Evolutionary conservation across 306 rosid species (phyloP), one percentile per base, ranked within the genome.

Genomic region (Malus orientalis): DNA sequence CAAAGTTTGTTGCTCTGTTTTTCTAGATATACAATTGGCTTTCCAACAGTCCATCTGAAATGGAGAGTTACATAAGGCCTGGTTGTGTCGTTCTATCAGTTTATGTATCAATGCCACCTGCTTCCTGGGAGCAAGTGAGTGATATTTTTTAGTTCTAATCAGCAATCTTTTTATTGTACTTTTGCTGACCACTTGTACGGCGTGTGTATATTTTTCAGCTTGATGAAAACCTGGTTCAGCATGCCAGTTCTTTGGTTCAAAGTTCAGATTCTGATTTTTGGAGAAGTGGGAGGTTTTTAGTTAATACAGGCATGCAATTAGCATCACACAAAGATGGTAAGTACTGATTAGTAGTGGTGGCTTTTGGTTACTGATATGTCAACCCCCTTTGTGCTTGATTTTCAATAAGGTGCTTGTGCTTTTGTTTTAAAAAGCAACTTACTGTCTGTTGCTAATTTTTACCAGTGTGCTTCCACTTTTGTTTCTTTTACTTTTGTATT

Each of bases 1-100:
- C 66, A 44, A 6, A 29, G 42, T 44, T 23, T 6, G 13, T 29
- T 74, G 19, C 70, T 61, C 69, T 67, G 2, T 18, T 74, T 19
- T 70, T 73, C 33, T 70, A 93, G 98, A 88, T 93, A 76, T 89
- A 74, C 85, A 85, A 79, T 73, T 93, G 98, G 98, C 97, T 93
- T 73, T 90, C 97, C 60, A 90, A 83, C 73, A 84, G 97, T 79
- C 98, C 98, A 14, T 89, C 93, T 9, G 97, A 91, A 78, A 89
- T 93, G 91, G 97, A 93, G 85, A 93, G 98, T 86, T 87, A 89
- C 92, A 91, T 93, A 75, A 85, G 97, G 76, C 98, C 98, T 25
- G 98, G 98, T 32, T 93, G 98, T 64, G 98, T 93, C 75, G 84
- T 93, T 74, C 82, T 93, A 65, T 88, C 98, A 73, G 61, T 91